phyloP scores from a whole-genome alignment of 2,329 filamentous ascomycete genomes.

The Aspergillus texensis region DNA sequence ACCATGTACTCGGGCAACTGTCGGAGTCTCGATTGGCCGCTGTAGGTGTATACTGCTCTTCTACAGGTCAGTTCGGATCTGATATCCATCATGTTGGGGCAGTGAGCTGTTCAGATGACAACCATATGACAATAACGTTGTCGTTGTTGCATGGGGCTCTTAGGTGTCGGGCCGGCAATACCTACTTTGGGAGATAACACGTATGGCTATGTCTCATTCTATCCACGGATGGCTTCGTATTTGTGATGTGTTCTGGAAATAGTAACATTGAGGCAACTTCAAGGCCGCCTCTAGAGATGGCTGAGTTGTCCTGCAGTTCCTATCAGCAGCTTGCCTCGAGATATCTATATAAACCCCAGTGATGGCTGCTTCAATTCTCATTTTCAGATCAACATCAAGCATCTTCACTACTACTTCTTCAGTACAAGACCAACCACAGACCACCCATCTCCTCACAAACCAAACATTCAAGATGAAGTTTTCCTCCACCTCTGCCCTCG shows the following conservation, averaged over 20 bases:
- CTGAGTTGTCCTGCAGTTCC: background rate
- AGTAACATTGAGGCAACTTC: background rate
- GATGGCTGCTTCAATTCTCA: too few relatives aligned
- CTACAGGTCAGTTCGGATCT: background rate
- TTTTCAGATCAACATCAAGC: background rate
- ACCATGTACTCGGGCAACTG: background rate
- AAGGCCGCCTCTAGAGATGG: background rate
- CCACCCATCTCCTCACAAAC: background rate
- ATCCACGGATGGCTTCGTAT: slow-evolving; percentile 3
- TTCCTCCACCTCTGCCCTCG: background rate
- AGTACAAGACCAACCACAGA: background rate
- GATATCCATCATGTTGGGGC: background rate
- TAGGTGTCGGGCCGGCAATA: background rate
- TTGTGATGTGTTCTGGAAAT: background rate
- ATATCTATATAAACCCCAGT: background rate
- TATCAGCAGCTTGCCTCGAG: background rate
- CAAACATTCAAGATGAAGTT: background rate
- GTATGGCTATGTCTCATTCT: slow-evolving; percentile 1
- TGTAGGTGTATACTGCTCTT: background rate
- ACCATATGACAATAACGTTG: background rate
- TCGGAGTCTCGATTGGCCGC: background rate
- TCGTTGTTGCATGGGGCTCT: background rate
- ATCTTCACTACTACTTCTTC: background rate
- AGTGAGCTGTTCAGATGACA: background rate
- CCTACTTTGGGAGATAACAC: background rate